Percentiles rank a stretch among this genome's conserved stretches.
phyloP scores from a whole-genome alignment of 2,329 filamentous ascomycete genomes.

The Fusarium nematophilum region DNA sequence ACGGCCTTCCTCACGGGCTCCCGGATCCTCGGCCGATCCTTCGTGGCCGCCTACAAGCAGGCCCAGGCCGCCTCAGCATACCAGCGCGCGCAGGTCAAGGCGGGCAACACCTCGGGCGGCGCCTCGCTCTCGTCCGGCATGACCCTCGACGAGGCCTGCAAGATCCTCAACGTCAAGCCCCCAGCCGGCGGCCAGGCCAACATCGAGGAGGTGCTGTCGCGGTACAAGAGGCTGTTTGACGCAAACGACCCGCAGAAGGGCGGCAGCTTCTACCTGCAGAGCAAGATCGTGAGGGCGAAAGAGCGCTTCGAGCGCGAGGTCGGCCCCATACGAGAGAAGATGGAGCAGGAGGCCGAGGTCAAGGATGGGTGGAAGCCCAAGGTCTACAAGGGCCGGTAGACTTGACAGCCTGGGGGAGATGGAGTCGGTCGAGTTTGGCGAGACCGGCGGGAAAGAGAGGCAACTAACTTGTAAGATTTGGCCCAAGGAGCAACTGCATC shows the following conservation, averaged over 20 bases:
- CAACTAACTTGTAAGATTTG: slow-evolving; percentile 42
- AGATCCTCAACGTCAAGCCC: slow-evolving; percentile 95
- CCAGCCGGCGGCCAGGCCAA: slow-evolving; percentile 79
- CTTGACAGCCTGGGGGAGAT: neutral
- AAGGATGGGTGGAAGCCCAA: slow-evolving; percentile 94
- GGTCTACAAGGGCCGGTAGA: slow-evolving; percentile 86
- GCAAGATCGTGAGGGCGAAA: slow-evolving; percentile 91
- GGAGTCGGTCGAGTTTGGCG: neutral
- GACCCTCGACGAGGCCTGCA: slow-evolving; percentile 95
- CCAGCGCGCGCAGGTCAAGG: slow-evolving; percentile 76
- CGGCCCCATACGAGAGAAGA: slow-evolving; percentile 75
- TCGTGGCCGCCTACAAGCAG: slow-evolving; percentile 95
- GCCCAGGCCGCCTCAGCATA: slow-evolving; percentile 89
- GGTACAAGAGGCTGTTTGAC: slow-evolving; percentile 96
- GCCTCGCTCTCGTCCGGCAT: slow-evolving; percentile 75
- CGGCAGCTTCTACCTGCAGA: slow-evolving; percentile 97
- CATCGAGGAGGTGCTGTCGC: slow-evolving; percentile 81
- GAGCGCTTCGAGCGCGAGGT: slow-evolving; percentile 93
- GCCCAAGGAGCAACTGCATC: slow-evolving; percentile 1
- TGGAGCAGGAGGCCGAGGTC: slow-evolving; percentile 79
- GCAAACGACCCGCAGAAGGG: slow-evolving; percentile 94
- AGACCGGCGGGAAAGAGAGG: no score
- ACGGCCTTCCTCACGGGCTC: slow-evolving; percentile 91
- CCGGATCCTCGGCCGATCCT: slow-evolving; percentile 92
- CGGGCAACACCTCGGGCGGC: slow-evolving; percentile 65